These are phyloP conservation scores for Abrus precatorius DNA, from an alignment of 306 rosid species.

Conservation along the genomic window DNA sequence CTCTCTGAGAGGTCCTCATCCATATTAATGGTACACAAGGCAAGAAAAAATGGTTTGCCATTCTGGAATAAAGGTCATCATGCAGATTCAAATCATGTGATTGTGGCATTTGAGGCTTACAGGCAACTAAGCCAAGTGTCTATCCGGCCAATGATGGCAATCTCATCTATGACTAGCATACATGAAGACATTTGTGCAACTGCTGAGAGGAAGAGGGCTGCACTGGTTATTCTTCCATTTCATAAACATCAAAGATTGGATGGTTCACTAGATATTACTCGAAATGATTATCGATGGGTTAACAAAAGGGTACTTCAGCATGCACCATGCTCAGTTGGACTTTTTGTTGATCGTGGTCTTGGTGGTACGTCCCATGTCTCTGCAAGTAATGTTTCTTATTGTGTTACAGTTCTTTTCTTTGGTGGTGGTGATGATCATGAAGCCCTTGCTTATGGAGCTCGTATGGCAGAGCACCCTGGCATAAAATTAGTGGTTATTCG, in stretches of 20 bases:
- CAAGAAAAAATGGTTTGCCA: conserved; percentile 80
- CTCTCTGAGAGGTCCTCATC: conserved; percentile 89
- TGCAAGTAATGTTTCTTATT: conserved; percentile 74
- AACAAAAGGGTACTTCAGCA: conserved; percentile 76
- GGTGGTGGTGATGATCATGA: conserved; percentile 91
- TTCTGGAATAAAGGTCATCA: conserved; percentile 66
- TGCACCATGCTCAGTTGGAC: conserved; percentile 89
- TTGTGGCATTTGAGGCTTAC: conserved; percentile 82
- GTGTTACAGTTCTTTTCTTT: conserved; percentile 71
- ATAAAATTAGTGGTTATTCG: conserved; percentile 63
- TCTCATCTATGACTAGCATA: conserved; percentile 72
- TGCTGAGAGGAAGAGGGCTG: conserved; percentile 71
- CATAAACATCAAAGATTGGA: conserved; percentile 87
- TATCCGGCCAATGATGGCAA: conserved; percentile 81
- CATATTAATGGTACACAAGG: conserved; percentile 82
- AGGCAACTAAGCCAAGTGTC: conserved; percentile 72
- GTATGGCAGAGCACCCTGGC: conserved; percentile 96
- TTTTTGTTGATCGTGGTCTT: conserved; percentile 84
- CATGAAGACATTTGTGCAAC: conserved; percentile 86
- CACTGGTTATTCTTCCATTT: conserved; percentile 83
- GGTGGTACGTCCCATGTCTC: conserved; percentile 80
- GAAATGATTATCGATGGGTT: conserved; percentile 65
- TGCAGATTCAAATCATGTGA: conserved; percentile 58
- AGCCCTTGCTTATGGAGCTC: conserved; percentile 79
- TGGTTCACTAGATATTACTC: conserved; percentile 65